Evolutionary conservation across 768 basidiomycete genomes (phyloP).

Genomic region (Strobilomyces confusus): DNA sequence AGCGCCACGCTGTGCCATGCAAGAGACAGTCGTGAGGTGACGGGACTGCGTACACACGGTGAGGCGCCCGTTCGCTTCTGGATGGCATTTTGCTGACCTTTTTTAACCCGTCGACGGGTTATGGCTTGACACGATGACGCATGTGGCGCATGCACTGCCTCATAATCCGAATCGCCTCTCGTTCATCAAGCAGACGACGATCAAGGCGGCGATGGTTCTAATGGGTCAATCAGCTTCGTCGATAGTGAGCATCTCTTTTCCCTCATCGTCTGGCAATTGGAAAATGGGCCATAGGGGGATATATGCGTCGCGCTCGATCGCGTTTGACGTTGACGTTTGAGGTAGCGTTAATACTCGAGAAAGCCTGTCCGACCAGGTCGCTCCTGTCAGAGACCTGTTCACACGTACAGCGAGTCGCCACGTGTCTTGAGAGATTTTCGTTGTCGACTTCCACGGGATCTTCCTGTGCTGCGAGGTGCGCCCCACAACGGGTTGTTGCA

Average conservation of each 20-base stretch:
- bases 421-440: neutral
- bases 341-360: neutral
- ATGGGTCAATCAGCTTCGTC: too few relatives aligned
- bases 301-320: neutral
- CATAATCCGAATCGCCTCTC: neutral
- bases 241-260: too few relatives aligned
- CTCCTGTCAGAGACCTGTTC: neutral
- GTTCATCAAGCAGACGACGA: neutral
- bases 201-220: neutral
- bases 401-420: neutral
- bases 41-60: neutral
- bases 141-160: neutral
- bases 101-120: neutral
- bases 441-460: neutral
- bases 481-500: conserved; percentile 4
- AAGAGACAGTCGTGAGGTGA: neutral
- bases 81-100: neutral
- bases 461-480: conserved; percentile 5
- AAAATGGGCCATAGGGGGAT: neutral
- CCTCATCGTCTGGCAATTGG: too few relatives aligned
- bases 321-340: neutral
- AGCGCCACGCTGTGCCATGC: neutral
- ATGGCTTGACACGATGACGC: neutral
- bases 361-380: neutral
- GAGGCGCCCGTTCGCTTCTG: neutral